Base-by-base conservation (phyloP, 2,329 filamentous ascomycete genomes). In the Aspergillus melleus region DNA sequence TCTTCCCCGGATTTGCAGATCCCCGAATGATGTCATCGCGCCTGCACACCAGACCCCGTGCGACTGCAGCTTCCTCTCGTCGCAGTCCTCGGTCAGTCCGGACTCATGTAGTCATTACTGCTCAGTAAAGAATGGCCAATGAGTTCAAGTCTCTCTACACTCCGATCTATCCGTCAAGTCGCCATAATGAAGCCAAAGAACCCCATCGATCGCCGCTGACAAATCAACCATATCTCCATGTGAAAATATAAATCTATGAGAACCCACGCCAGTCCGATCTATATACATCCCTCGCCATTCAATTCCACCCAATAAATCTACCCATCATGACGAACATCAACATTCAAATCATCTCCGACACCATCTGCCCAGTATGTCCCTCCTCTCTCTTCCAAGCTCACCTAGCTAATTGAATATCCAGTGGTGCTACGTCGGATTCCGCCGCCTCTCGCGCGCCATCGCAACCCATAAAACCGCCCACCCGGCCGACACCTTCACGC, bases 301-400 rank as follows among this genome's bases (percentile, higher is more conserved):
- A 49, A 16, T 20, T 16, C 24, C 39, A 39, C 16, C 30, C 32
- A 36, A 36, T 5, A 12, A 5, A 36, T 52, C 49, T 80, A 61
- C 61, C 50, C 49, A 70, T 8, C 51, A 92, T 93, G 90, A 86
- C 88, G 20, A 86, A 87, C 68, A 90, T 93, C 79, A 85, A 86
- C 62, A 90, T 96, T 76, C 86, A 88, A 60, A 85, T 92, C 71
- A 86, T 92, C 60, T 91, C 86, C n/a, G 92, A 96, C 77, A 90
- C 87, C 2, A 85, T 95, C 67, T 96, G 91, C 73, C 90, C 91
- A 69, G 80, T 77, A 66, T 47, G 29, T 8, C 26, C 9, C 2
- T 8, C 29, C 5, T 20, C 32, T 46, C 49, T 30, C 39, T 44
- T 51, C 29, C 19, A 55, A 49, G 54, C 12, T 36, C 59, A 50